phyloP scores from a whole-genome alignment of 2,329 filamentous ascomycete genomes.

The Gnomoniopsis smithogilvyi region DNA sequence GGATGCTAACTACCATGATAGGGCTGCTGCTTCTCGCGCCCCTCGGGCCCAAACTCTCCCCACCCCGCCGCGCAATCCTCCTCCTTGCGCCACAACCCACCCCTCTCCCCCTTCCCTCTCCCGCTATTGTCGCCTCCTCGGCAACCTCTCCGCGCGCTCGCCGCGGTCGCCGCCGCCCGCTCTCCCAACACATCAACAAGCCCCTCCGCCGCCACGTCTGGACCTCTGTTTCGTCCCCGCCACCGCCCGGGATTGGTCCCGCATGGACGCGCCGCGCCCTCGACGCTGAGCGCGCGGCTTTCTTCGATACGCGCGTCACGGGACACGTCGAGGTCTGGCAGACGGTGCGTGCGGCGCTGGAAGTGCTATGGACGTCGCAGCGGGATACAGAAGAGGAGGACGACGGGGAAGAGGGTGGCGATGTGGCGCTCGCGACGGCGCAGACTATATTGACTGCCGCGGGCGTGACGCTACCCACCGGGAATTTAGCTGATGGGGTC shows the following conservation, averaged over 20 bases:
- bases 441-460: conserved; percentile 78
- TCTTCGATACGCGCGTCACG: conserved; percentile 86
- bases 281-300: conserved; percentile 70
- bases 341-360: conserved; percentile 64
- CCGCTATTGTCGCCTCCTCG: conserved; percentile 27
- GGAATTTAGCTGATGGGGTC: conserved; percentile 66
- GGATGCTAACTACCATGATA: conserved; percentile 22
- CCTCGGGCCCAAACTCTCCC: conserved; percentile 50
- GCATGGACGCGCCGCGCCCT: conserved; percentile 69
- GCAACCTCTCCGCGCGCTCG: conserved; percentile 19
- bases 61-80: conserved; percentile 40
- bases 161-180: conserved; percentile 35
- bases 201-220: conserved; percentile 65
- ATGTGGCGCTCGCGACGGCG: conserved; percentile 58
- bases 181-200: conserved; percentile 66
- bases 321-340: conserved; percentile 78
- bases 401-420: conserved; percentile 53
- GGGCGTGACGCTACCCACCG: conserved; percentile 71
- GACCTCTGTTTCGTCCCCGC: conserved; percentile 59
- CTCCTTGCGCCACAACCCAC: conserved; percentile 29
- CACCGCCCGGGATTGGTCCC: conserved; percentile 63
- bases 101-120: conserved; percentile 53
- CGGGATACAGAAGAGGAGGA: conserved; percentile 28
- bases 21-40: conserved; percentile 58
- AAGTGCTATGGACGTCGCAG: conserved; percentile 62